Evolutionary conservation across 2,329 filamentous ascomycete species (phyloP).

Genomic region (Colletotrichum tofieldiae): DNA sequence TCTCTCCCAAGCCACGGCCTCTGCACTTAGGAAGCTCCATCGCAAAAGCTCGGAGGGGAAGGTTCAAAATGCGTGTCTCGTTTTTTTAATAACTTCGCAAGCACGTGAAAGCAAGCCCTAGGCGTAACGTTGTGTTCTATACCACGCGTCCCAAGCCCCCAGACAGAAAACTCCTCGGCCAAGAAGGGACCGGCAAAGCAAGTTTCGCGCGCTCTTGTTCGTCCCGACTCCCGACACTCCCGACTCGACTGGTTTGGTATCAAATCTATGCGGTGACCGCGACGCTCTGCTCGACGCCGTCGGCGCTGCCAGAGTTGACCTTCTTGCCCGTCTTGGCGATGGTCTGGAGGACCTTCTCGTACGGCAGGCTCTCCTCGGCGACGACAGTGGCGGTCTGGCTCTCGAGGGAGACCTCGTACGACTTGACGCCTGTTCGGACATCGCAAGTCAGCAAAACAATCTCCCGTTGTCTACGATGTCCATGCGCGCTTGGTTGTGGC

Average conservation of each 20-base stretch:
- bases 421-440: conserved; percentile 79
- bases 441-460: neutral
- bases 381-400: conserved; percentile 86
- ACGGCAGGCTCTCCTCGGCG: conserved; percentile 78
- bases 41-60: neutral
- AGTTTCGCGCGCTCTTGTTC: neutral
- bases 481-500: neutral
- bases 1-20: neutral
- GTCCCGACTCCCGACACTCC: neutral
- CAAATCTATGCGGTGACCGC: conserved; percentile 53
- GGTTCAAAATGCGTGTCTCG: neutral
- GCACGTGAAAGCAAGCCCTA: neutral
- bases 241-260: conserved; percentile 49
- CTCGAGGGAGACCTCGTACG: conserved; percentile 89
- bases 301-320: conserved; percentile 82
- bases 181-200: neutral
- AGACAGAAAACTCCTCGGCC: neutral
- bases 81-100: neutral
- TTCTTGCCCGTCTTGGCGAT: conserved; percentile 98
- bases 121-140: neutral
- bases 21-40: neutral
- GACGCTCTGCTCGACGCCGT: conserved; percentile 73
- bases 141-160: neutral
- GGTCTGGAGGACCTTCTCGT: conserved; percentile 86
- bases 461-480: neutral